Evolutionary conservation across 306 rosid genomes (phyloP), one percentile per base, ranked within the genome.

Genomic region (Spatholobus suberectus): DNA sequence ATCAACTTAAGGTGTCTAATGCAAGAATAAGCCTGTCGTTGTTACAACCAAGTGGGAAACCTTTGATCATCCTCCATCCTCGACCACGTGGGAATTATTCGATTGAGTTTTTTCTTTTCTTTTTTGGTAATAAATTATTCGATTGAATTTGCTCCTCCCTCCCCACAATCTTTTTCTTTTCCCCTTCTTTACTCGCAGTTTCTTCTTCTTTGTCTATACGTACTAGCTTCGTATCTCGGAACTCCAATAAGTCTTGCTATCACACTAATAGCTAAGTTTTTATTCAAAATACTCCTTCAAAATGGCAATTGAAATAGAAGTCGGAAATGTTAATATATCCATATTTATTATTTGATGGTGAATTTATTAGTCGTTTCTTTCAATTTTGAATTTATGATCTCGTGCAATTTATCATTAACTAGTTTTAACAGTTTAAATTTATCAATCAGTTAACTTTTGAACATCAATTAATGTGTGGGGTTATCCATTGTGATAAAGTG

Each of bases 11-110:
- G 92, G 81, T 86, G 57, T 83, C 89, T 69, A 95, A 95, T 84
- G 93, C 93, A 46, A 83, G 74, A 47, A 87, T 83, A 89, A 89
- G 87, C 89, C 91, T 40, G 87, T 80, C 0, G 85, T 91, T 66
- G 92, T 91, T 7, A 88, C 98, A 21, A 88, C 97, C 41, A 90
- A 93, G 78, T 95, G 97, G 98, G 97, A 93, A 84, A 90, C 90
- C 8, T 93, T 94, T 76, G 92, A 91, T 70, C 81, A 73, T 32
- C 41, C 77, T 37, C 78, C 78, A 7, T 54, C 86, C 11, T 17
- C 78, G 1, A 37, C 83, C 59, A 65, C 67, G 34, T 82, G 89
- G 89, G 86, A 86, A 55, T 54, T 86, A 47, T 86, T 86, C 20
- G 86, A 86, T 47, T 86, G 82, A 82, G 21, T 52, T 14, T 17